Conservation (phyloP, 1,284 basidiomycete species). For the Waitea zeae region DNA sequence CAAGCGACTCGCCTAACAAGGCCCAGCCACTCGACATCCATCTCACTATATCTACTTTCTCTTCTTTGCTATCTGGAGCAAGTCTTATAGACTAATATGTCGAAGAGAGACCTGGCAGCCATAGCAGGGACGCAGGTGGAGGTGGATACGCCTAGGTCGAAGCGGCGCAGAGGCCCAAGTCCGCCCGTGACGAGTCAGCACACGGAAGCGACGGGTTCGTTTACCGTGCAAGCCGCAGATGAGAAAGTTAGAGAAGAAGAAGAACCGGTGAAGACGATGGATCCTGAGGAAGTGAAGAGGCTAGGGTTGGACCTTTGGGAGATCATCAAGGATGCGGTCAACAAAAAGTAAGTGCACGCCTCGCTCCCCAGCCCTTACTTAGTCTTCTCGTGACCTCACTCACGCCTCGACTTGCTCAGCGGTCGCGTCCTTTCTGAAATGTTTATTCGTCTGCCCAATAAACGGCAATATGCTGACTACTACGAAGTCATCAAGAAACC, state of each 20-base stretch:
- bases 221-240: slow-evolving; percentile 10
- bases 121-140: slow-evolving; percentile 35
- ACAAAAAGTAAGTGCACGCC: slow-evolving; percentile 56
- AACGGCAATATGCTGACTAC: slow-evolving; percentile 80
- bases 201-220: slow-evolving; percentile 5
- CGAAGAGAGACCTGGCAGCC: too few relatives aligned
- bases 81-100: too few relatives aligned
- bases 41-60: too few relatives aligned
- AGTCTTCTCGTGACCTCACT: slow-evolving; percentile 7
- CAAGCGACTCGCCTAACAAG: too few relatives aligned
- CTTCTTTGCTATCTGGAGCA: too few relatives aligned
- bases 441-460: slow-evolving; percentile 67
- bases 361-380: slow-evolving; percentile 8
- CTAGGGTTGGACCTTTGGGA: slow-evolving; percentile 54
- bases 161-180: slow-evolving; percentile 31
- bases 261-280: slow-evolving; percentile 11
- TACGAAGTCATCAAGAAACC: slow-evolving; percentile 65
- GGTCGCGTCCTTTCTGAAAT: slow-evolving; percentile 49
- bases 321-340: slow-evolving; percentile 58
- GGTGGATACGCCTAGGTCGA: slow-evolving; percentile 41
- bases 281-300: slow-evolving; percentile 26
- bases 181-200: slow-evolving; percentile 7
- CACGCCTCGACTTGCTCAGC: slow-evolving; percentile 17
- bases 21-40: too few relatives aligned
- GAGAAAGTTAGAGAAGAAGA: slow-evolving; percentile 11